phyloP scores from a whole-genome alignment of 352 stramenopile genomes.

The Pythium grandisporangium region DNA sequence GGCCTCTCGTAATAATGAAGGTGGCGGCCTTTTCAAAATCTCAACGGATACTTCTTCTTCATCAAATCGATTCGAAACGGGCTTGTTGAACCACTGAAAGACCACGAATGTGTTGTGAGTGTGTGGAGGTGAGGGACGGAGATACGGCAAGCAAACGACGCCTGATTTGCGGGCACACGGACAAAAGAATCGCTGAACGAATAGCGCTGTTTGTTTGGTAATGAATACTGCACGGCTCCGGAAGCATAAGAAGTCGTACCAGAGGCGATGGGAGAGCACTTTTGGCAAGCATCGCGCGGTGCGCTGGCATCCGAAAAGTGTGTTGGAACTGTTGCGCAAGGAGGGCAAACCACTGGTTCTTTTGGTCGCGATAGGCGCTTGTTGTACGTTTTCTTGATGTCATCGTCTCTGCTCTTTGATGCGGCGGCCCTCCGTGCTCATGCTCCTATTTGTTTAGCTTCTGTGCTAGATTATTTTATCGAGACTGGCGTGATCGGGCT shows the following conservation, averaged over 20 bases:
- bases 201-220: no score
- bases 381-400: conserved; percentile 16
- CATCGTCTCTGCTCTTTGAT: neutral
- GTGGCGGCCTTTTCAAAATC: no score
- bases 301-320: conserved; percentile 18
- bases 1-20: no score
- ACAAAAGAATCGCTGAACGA: no score
- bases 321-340: conserved; percentile 36
- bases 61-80: no score
- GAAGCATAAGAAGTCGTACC: conserved; percentile 25
- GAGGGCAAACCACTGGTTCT: conserved; percentile 44
- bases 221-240: conserved; percentile 3
- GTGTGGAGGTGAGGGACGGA: no score
- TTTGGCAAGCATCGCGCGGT: conserved; percentile 19
- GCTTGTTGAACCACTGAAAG: no score
- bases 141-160: no score
- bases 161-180: no score
- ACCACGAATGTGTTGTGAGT: no score
- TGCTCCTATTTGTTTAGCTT: conserved; percentile 34
- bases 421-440: no score
- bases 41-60: no score
- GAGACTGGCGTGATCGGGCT: conserved; percentile 19
- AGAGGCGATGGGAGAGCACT: conserved; percentile 36
- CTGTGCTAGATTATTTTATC: conserved; percentile 36
- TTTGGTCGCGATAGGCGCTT: conserved; percentile 36